These are phyloP conservation scores for Venustampulla echinocandica DNA, from an alignment of 495 filamentous ascomycete species.

Conservation along the genomic window DNA sequence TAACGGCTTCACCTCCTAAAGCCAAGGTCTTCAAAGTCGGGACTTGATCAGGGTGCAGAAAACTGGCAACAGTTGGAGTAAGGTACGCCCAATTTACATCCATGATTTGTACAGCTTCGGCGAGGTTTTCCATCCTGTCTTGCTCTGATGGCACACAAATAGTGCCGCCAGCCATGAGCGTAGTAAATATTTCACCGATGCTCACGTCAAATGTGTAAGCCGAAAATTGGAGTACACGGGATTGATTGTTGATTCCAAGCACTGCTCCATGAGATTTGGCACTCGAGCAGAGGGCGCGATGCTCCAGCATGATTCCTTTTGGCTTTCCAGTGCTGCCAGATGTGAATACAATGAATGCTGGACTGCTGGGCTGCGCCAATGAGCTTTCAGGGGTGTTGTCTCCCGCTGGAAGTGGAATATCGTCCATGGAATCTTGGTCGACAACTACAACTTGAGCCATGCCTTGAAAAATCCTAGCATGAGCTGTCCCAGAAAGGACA, in stretches of 20 bases:
- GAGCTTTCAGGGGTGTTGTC: neutral
- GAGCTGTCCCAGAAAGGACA: neutral
- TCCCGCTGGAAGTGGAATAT: neutral
- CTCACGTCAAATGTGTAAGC: too few relatives aligned
- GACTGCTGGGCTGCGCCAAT: neutral
- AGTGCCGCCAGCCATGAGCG: conserved; percentile 52
- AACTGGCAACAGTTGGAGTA: conserved; percentile 30
- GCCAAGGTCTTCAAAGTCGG: conserved; percentile 32
- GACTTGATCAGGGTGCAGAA: conserved; percentile 21
- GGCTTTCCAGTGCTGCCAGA: conserved; percentile 24
- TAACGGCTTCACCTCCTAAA: conserved; percentile 28
- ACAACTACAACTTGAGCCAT: neutral
- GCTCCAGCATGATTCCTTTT: conserved; percentile 36
- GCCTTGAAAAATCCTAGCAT: neutral
- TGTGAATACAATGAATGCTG: conserved; percentile 41
- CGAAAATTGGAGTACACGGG: conserved; percentile 40
- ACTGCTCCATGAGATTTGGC: neutral
- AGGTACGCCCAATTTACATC: conserved; percentile 27
- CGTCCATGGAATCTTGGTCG: neutral
- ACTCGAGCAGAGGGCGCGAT: neutral
- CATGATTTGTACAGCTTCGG: neutral
- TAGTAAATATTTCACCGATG: conserved; percentile 59
- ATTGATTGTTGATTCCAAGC: conserved; percentile 30
- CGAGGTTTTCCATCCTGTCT: neutral
- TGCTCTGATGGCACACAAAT: conserved; percentile 36